These are phyloP conservation scores for Ganoderma resinaceum DNA, from an alignment of 1,284 basidiomycete genomes.

Conservation along the genomic window DNA sequence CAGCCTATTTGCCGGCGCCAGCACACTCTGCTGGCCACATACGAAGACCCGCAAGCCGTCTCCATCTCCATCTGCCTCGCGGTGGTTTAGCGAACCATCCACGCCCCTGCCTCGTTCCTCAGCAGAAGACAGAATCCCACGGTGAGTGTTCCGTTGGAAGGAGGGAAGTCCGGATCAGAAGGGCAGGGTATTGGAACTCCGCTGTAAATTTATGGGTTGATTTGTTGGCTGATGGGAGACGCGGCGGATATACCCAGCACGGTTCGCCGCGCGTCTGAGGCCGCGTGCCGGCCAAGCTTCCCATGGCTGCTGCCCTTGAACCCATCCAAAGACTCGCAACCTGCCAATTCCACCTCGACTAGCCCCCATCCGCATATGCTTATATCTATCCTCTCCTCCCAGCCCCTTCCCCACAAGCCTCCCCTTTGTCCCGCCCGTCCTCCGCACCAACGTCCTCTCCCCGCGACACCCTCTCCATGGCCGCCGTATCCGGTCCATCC, in stretches of 20 bases:
- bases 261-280: constrained; percentile 2
- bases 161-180: constrained; percentile 30
- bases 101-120: constrained; percentile 24
- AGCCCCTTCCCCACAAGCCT: constrained; percentile 23
- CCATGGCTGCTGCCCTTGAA: constrained; percentile 4
- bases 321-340: constrained; percentile 5
- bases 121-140: constrained; percentile 15
- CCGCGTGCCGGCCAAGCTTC: constrained; percentile 9
- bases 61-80: constrained; percentile 18
- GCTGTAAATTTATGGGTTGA: background rate
- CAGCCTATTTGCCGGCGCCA: background rate
- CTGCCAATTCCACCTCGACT: constrained; percentile 14
- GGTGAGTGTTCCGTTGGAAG: constrained; percentile 22
- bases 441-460: constrained; percentile 13
- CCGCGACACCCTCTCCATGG: constrained; percentile 37
- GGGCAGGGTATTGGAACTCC: constrained; percentile 17
- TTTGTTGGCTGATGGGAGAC: constrained; percentile 6
- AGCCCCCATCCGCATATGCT: constrained; percentile 17
- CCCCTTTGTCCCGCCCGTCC: constrained; percentile 26
- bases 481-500: constrained; percentile 39
- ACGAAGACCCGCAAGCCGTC: constrained; percentile 2
- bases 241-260: constrained; percentile 8
- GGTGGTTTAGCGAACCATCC: constrained; percentile 15
- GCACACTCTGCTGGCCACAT: background rate
- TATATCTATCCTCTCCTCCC: constrained; percentile 27